Evolutionary conservation across 305 asterid genomes (phyloP), one percentile per base, ranked within the genome.

Genomic region (Coffea humblotiana): DNA sequence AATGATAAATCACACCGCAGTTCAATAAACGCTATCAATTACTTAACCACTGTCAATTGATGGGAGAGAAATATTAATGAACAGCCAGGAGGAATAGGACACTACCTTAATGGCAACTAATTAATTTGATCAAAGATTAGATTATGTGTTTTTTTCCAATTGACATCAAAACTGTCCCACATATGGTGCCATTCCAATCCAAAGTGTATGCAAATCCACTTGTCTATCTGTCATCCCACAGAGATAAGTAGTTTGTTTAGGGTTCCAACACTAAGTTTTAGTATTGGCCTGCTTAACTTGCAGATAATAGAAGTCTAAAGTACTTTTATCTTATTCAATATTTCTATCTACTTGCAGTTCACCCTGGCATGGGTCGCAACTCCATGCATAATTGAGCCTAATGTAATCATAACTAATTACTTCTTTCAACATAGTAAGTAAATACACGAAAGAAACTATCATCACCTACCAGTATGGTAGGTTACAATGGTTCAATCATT

Each of bases 181-280:
- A 56, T 25, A 60, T 45, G 72, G 76, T 40, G 48, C 25, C 43
- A 45, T 11, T 69, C 48, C 25, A 77, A 32, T 4, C 63, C 12
- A 58, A 71, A 48, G 21, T 73, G 29, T 9, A 16, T 35, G 66
- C 40, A 70, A 32, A 13, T 45, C 29, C 71, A 56, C 54, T 23
- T 16, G 32, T 61, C 60, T 40, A 72, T 61, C 82, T 79, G 77
- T 61, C 77, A 61, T 32, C 60, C n/a, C 58, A 78, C 47, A 70
- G 61, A 54, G 81, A 54, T 21, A 66, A 25, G 37, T 37, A 37
- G 43, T 37, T 37, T 37, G 43, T 3, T 2, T 37, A 0, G 43
- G 43, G 43, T 37, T 37, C 43, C 43, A 37, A 37, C 63, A 56
- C 23, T 60, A 75, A 65, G 29, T 27, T 29, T 8, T 63, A 25